A percentile compares a stretch with the other conserved stretches of the same genome.
These are phyloP conservation scores for Russula earlei DNA, from an alignment of 768 basidiomycete species.

Conservation along the genomic window DNA sequence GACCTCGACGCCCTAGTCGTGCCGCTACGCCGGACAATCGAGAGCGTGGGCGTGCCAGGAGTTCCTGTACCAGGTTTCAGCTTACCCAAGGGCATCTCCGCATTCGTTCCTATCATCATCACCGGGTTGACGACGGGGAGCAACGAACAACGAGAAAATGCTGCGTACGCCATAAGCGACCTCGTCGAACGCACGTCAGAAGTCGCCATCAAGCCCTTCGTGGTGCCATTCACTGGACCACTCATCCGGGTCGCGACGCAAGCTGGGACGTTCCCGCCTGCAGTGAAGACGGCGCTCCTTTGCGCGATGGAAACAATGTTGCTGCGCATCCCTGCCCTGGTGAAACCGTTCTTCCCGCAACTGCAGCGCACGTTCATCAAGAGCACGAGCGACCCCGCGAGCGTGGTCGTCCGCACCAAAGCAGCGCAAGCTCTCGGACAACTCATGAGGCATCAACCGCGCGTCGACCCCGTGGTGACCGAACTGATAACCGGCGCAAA, in stretches of 20 bases:
- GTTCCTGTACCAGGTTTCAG: conserved; percentile 78
- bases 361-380: conserved; percentile 95
- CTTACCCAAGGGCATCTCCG: conserved; percentile 71
- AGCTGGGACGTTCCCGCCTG: conserved; percentile 81
- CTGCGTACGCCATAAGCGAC: conserved; percentile 94
- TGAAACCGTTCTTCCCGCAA: conserved; percentile 98
- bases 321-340: conserved; percentile 74
- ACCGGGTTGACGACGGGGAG: conserved; percentile 90
- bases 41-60: conserved; percentile 72
- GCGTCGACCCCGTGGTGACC: conserved; percentile 90
- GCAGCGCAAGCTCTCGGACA: conserved; percentile 81
- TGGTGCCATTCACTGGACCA: conserved; percentile 91
- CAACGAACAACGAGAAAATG: conserved; percentile 92
- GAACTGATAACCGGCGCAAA: conserved; percentile 63
- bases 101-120: conserved; percentile 79
- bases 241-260: conserved; percentile 92
- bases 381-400: conserved; percentile 72
- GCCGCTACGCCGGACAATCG: conserved; percentile 80
- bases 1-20: conserved; percentile 88
- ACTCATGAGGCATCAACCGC: conserved; percentile 82
- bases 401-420: conserved; percentile 65
- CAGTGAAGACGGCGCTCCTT: conserved; percentile 87
- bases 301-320: conserved; percentile 80
- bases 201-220: conserved; percentile 84
- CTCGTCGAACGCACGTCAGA: conserved; percentile 85